phyloP scores from a whole-genome alignment of 495 filamentous ascomycete species.

The Aspergillus haitiensis region DNA sequence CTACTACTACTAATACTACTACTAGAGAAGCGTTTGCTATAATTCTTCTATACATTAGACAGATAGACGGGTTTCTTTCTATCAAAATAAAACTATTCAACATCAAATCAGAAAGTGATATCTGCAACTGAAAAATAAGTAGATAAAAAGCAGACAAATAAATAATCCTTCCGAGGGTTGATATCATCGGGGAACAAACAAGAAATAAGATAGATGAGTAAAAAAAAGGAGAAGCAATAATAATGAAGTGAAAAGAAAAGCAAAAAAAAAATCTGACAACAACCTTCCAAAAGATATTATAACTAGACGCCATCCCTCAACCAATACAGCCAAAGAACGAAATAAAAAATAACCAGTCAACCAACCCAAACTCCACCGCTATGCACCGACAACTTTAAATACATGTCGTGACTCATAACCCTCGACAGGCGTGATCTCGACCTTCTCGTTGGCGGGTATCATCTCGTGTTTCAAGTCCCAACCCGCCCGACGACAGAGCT shows the following conservation, averaged over 20 bases:
- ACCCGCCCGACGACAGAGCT: conserved; percentile 79
- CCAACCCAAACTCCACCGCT: conserved; percentile 44
- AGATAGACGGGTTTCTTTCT: conserved; percentile 8
- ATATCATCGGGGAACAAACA: not conserved
- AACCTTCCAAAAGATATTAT: conserved; percentile 19
- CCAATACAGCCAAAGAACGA: conserved; percentile 24
- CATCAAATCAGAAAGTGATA: not conserved
- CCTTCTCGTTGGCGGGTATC: conserved; percentile 67
- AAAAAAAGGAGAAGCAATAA: conserved; percentile 8
- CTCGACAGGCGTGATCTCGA: conserved; percentile 57
- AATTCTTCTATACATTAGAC: conserved; percentile 17
- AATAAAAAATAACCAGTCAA: conserved; percentile 28
- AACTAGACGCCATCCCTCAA: conserved; percentile 33
- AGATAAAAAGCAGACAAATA: not conserved
- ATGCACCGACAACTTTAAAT: conserved; percentile 55
- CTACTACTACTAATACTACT: no score
- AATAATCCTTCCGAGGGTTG: not conserved
- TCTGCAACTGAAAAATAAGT: conserved; percentile 5
- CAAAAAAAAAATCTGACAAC: conserved; percentile 9
- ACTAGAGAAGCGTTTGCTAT: not conserved
- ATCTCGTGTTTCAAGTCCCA: conserved; percentile 92
- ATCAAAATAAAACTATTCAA: conserved; percentile 9
- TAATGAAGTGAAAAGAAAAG: conserved; percentile 10
- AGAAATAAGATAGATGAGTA: not conserved
- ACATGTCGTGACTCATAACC: conserved; percentile 66